These are phyloP conservation scores for Nicotiana attenuata DNA, from an alignment of 257 asterid genomes.

Conservation along the genomic window DNA sequence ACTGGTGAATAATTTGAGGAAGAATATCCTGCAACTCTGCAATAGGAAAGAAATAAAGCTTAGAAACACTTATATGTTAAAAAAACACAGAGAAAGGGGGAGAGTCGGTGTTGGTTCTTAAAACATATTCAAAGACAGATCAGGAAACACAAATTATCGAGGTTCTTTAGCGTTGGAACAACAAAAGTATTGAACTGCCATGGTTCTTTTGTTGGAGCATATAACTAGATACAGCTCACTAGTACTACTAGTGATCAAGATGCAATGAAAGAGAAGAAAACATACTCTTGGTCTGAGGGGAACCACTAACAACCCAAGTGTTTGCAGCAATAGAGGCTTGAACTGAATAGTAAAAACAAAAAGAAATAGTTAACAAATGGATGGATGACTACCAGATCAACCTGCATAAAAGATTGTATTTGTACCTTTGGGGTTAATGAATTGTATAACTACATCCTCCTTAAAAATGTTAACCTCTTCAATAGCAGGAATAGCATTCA, in stretches of 20 bases:
- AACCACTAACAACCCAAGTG: conserved; percentile 74
- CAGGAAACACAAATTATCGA: neutral
- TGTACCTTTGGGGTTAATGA: conserved; percentile 56
- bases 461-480: conserved; percentile 74
- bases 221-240: neutral
- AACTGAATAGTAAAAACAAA: conserved; percentile 28
- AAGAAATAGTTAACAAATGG: neutral
- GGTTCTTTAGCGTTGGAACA: neutral
- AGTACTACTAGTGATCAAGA: neutral
- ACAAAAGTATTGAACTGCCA: neutral
- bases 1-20: conserved; percentile 20
- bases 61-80: neutral
- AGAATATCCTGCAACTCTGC: conserved; percentile 26
- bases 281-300: conserved; percentile 77
- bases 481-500: conserved; percentile 62
- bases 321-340: conserved; percentile 73
- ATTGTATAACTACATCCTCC: conserved; percentile 70
- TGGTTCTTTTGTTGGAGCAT: neutral
- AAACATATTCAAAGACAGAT: neutral
- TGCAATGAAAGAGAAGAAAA: neutral
- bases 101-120: neutral
- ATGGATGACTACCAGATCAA: neutral
- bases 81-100: neutral
- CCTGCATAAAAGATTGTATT: neutral
- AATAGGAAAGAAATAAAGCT: neutral